phyloP scores from a whole-genome alignment of 2,329 filamentous ascomycete genomes.

The Claviceps purpurea region DNA sequence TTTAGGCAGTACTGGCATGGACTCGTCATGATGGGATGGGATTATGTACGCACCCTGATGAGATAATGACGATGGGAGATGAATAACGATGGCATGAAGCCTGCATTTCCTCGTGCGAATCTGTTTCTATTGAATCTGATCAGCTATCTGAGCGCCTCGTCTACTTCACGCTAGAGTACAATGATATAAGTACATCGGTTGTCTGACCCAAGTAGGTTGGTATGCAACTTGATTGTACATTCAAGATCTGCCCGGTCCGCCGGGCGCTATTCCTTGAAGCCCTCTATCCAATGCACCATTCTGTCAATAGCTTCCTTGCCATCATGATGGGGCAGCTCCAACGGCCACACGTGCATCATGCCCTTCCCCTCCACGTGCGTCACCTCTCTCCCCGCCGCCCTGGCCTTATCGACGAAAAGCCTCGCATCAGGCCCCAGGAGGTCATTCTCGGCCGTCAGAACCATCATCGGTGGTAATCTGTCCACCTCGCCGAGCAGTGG shows the following conservation, averaged over 20 bases:
- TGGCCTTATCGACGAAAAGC: conserved; percentile 15
- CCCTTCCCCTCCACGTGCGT: conserved; percentile 17
- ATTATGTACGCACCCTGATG: too few relatives aligned
- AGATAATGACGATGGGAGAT: too few relatives aligned
- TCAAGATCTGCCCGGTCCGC: not conserved
- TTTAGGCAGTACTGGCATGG: too few relatives aligned
- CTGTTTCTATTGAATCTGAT: too few relatives aligned
- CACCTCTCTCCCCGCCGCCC: conserved; percentile 13
- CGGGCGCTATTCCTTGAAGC: conserved; percentile 3
- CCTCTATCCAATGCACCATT: conserved; percentile 15
- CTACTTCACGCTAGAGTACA: too few relatives aligned
- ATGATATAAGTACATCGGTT: too few relatives aligned
- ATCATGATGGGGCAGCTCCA: conserved; percentile 16
- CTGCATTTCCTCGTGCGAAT: too few relatives aligned
- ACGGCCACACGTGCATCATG: conserved; percentile 21
- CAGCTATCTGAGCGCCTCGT: too few relatives aligned
- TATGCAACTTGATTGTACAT: not conserved
- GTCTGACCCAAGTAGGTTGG: too few relatives aligned
- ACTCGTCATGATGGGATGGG: too few relatives aligned
- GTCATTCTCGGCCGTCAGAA: conserved; percentile 17
- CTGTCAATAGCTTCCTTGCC: conserved; percentile 13
- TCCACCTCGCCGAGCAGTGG: conserved; percentile 16
- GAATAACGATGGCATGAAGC: too few relatives aligned
- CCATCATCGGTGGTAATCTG: conserved; percentile 17
- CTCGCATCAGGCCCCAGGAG: conserved; percentile 16